Evolutionary conservation across 768 basidiomycete genomes (phyloP).

Genomic region (Russula lepida): DNA sequence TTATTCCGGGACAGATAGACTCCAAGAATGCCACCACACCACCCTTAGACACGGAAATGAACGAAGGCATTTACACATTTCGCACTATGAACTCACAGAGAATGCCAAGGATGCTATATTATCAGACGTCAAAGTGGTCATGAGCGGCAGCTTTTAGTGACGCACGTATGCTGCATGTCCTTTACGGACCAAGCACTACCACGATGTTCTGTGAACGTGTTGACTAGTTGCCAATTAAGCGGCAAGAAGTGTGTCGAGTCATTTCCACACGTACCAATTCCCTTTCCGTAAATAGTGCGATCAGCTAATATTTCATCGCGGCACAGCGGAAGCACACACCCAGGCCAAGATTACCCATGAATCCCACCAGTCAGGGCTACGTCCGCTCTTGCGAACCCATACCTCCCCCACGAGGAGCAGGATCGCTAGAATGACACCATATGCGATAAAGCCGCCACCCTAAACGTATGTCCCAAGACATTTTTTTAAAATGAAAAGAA

Average conservation of each 20-base stretch:
- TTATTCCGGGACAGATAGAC: constrained; percentile 75
- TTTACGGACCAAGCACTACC: constrained; percentile 78
- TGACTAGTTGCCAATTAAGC: constrained; percentile 40
- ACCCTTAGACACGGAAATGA: constrained; percentile 46
- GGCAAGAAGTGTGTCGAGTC: background rate
- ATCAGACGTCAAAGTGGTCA: constrained; percentile 1
- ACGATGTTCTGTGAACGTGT: constrained; percentile 89
- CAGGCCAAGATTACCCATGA: constrained; percentile 56
- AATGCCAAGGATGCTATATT: constrained; percentile 55
- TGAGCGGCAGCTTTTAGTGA: constrained; percentile 17
- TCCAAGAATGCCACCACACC: constrained; percentile 86
- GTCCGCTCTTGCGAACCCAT: constrained; percentile 64
- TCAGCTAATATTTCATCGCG: background rate
- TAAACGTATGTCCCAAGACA: constrained; percentile 11
- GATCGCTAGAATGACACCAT: constrained; percentile 74
- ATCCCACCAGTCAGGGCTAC: constrained; percentile 82
- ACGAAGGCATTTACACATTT: background rate
- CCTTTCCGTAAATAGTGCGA: constrained; percentile 8
- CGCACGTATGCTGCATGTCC: constrained; percentile 92
- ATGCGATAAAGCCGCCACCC: constrained; percentile 86
- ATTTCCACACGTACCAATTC: constrained; percentile 17
- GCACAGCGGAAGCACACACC: constrained; percentile 31
- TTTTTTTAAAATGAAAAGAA: too few species aligned
- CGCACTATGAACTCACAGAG: constrained; percentile 42
- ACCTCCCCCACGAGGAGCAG: constrained; percentile 67